A percentile compares a stretch with the other conserved stretches of the same genome.
These are phyloP conservation scores for Cladorrhinum sp. DNA, from an alignment of 2,329 filamentous ascomycete genomes.

Conservation along the genomic window DNA sequence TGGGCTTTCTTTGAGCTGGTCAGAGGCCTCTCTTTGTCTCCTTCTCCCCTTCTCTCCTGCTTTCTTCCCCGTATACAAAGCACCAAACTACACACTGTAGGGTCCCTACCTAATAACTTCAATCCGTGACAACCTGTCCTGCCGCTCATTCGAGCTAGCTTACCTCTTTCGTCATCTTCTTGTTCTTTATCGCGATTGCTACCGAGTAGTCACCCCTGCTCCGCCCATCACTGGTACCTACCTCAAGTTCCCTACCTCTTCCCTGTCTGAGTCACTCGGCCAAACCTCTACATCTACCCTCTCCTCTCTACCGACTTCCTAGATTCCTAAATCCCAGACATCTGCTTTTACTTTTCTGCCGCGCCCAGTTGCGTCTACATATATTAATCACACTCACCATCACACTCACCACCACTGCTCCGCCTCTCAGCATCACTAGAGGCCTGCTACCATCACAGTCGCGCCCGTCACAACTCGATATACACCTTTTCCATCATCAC, in stretches of 20 bases:
- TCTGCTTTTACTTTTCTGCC: neutral
- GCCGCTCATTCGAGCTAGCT: conserved; percentile 3
- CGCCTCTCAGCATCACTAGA: neutral
- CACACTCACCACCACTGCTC: too few relatives aligned
- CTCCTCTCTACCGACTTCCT: neutral
- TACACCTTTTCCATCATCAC: too few relatives aligned
- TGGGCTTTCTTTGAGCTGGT: neutral
- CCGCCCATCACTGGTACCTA: neutral
- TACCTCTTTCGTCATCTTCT: conserved; percentile 6
- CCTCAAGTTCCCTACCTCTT: neutral
- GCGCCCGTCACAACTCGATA: neutral
- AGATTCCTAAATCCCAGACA: neutral
- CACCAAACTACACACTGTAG: too few relatives aligned
- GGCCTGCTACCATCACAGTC: neutral
- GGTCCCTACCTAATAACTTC: neutral
- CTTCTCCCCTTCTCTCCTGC: neutral
- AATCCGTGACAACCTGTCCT: neutral
- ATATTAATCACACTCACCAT: neutral
- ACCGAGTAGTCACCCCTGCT: neutral
- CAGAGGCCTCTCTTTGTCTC: neutral
- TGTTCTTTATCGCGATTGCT: neutral
- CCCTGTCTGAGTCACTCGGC: conserved; percentile 9
- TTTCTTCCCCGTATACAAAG: neutral
- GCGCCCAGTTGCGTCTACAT: neutral
- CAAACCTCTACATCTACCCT: neutral